Conservation (phyloP, 768 basidiomycete species). For the Coprinopsis strossmayeri region DNA sequence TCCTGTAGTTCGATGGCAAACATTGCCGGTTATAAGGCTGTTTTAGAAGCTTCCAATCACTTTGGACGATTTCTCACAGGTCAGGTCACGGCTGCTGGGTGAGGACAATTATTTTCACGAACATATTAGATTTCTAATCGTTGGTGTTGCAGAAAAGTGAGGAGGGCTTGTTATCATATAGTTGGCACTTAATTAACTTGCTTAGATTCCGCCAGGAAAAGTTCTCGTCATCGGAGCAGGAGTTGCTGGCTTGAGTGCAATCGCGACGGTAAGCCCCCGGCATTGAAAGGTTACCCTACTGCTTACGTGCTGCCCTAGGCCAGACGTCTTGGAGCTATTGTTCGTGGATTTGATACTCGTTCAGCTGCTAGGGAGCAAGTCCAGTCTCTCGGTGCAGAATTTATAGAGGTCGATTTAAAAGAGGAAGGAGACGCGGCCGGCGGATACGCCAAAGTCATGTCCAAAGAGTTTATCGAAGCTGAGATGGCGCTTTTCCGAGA, state of each 20-base stretch:
- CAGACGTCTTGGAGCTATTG: conserved; percentile 78
- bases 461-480: conserved; percentile 81
- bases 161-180: background rate
- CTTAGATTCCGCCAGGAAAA: conserved; percentile 78
- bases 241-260: conserved; percentile 84
- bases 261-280: conserved; percentile 53
- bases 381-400: conserved; percentile 85
- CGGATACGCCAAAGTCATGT: conserved; percentile 89
- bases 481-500: conserved; percentile 87
- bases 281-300: background rate
- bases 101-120: conserved; percentile 22
- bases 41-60: conserved; percentile 83
- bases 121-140: background rate
- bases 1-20: conserved; percentile 80
- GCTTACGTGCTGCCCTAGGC: conserved; percentile 36
- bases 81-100: conserved; percentile 89
- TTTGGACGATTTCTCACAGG: conserved; percentile 88
- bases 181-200: background rate
- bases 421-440: conserved; percentile 81
- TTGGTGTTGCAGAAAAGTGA: conserved; percentile 24
- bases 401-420: conserved; percentile 72
- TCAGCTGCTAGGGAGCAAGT: conserved; percentile 85
- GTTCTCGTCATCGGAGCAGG: conserved; percentile 86
- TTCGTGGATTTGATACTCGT: conserved; percentile 84
- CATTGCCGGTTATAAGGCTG: conserved; percentile 90